A percentile compares a stretch with the other conserved stretches of the same genome.
Evolutionary conservation across 2,329 filamentous ascomycete species (phyloP).

Genomic region (Clonostachys solani): DNA sequence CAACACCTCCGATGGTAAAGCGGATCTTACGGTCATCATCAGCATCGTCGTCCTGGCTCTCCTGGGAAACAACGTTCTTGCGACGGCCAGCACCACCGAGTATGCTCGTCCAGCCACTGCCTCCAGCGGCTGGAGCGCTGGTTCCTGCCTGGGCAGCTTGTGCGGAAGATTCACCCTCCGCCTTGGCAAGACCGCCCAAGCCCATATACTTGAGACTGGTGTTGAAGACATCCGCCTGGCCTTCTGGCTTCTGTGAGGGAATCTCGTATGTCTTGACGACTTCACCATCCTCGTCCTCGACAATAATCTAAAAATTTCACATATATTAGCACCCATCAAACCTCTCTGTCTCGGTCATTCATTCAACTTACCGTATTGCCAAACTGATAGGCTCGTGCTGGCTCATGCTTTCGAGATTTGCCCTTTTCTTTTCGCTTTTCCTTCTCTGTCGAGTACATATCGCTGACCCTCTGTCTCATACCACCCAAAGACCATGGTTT

Average conservation of each 20-base stretch:
- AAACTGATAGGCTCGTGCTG: slow-evolving; percentile 80
- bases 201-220: slow-evolving; percentile 51
- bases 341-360: neutral
- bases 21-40: slow-evolving; percentile 68
- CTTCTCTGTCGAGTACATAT: slow-evolving; percentile 56
- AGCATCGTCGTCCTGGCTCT: slow-evolving; percentile 26
- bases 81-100: slow-evolving; percentile 29
- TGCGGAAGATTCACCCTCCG: slow-evolving; percentile 15
- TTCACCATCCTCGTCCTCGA: slow-evolving; percentile 82
- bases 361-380: slow-evolving; percentile 63
- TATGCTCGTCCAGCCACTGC: slow-evolving; percentile 48
- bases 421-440: slow-evolving; percentile 57
- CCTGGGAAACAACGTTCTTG: slow-evolving; percentile 27
- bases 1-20: slow-evolving; percentile 72
- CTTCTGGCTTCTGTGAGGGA: slow-evolving; percentile 45
- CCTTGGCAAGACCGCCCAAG: slow-evolving; percentile 37
- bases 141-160: slow-evolving; percentile 17
- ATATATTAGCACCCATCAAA: neutral
- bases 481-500: slow-evolving; percentile 25
- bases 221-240: slow-evolving; percentile 30
- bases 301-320: slow-evolving; percentile 59
- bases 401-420: slow-evolving; percentile 48
- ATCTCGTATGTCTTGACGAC: slow-evolving; percentile 82
- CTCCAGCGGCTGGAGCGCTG: neutral
- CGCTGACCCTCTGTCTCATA: slow-evolving; percentile 45